A percentile compares a stretch with the other conserved stretches of the same genome.
Conservation (phyloP, 2,329 filamentous ascomycete species). For the Aspergillus ibericus region DNA sequence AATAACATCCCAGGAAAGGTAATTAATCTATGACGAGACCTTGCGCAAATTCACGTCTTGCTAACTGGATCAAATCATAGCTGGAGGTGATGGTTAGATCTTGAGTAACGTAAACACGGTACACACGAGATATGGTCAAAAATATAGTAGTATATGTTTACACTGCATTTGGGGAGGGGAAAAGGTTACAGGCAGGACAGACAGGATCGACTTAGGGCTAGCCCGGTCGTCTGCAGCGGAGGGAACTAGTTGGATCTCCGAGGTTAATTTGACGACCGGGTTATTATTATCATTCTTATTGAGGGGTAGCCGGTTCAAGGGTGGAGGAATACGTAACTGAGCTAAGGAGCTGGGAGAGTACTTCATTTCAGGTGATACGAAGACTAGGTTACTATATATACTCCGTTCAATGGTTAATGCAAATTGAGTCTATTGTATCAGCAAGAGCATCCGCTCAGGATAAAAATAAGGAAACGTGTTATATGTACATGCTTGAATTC, state of each 20-base stretch:
- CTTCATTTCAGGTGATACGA: neutral
- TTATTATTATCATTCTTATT: neutral
- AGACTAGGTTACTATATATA: neutral
- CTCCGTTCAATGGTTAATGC: neutral
- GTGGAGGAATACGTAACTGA: too few relatives aligned
- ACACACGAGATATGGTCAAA: too few relatives aligned
- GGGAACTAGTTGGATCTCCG: neutral
- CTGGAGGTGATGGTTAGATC: too few relatives aligned
- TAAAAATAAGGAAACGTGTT: slow-evolving; percentile 1
- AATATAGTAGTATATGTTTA: too few relatives aligned
- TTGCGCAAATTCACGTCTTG: too few relatives aligned
- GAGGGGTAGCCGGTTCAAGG: neutral
- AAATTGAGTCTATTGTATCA: neutral
- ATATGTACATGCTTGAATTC: slow-evolving; percentile 12
- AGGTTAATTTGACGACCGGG: neutral
- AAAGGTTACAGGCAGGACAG: too few relatives aligned
- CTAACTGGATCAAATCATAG: too few relatives aligned
- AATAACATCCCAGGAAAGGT: neutral
- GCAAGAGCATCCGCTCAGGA: neutral
- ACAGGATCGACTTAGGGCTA: neutral
- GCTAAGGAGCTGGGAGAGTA: neutral
- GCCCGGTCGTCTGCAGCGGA: neutral
- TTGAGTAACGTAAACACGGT: too few relatives aligned
- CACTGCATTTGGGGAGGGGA: too few relatives aligned
- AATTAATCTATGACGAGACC: neutral